phyloP scores from a whole-genome alignment of 805 yeast genomes.

The Candida coquimbonensis region DNA sequence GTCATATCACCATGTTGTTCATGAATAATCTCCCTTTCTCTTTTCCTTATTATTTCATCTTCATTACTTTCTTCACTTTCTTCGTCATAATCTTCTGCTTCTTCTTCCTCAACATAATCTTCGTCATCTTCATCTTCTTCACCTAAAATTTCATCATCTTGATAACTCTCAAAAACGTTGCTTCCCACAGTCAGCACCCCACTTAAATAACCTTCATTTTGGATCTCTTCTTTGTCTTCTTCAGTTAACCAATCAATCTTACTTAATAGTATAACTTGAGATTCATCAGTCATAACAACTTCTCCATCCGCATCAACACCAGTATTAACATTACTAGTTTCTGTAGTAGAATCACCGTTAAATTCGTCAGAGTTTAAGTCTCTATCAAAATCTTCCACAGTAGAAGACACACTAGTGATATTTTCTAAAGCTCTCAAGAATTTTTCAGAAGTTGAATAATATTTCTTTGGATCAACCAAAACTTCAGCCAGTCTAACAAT shows the following conservation, averaged over 20 bases:
- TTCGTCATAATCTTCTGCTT: neutral
- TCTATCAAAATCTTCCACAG: conserved; percentile 8
- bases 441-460: conserved; percentile 32
- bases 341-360: neutral
- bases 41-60: conserved; percentile 7
- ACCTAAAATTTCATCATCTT: neutral
- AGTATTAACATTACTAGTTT: no score
- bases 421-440: conserved; percentile 36
- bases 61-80: conserved; percentile 3
- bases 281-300: conserved; percentile 10
- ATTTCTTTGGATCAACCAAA: conserved; percentile 36
- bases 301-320: neutral
- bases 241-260: conserved; percentile 23
- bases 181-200: conserved; percentile 3
- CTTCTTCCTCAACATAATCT: conserved; percentile 2
- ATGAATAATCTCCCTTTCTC: conserved; percentile 3
- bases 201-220: conserved; percentile 13
- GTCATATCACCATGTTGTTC: neutral
- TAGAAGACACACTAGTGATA: conserved; percentile 15
- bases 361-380: neutral
- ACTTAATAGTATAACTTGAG: conserved; percentile 16
- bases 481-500: conserved; percentile 41
- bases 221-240: conserved; percentile 15
- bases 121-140: conserved; percentile 2
- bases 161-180: conserved; percentile 4